A percentile compares a stretch with the other conserved stretches of the same genome.
phyloP scores from a whole-genome alignment of 345 rosid species.

The Lenwebbia sp. region DNA sequence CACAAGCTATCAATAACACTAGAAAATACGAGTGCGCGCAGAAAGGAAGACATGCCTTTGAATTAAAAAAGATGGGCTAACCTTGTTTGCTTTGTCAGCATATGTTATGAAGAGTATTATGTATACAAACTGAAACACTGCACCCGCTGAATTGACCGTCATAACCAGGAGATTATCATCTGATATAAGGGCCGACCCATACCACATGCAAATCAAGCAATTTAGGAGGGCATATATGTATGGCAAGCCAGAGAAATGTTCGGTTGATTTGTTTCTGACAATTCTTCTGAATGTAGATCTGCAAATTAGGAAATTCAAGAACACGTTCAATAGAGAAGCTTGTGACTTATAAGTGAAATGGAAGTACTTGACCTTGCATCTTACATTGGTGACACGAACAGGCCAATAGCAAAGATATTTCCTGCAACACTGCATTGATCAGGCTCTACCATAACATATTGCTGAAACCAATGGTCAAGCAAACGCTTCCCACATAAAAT shows the following conservation, averaged over 20 bases:
- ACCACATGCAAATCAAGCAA: slow-evolving; percentile 79
- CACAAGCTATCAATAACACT: background rate
- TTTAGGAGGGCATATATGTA: slow-evolving; percentile 69
- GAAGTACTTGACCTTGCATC: slow-evolving; percentile 6
- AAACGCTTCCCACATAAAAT: background rate
- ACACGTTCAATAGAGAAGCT: background rate
- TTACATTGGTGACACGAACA: slow-evolving; percentile 73
- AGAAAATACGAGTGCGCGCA: background rate
- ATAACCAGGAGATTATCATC: slow-evolving; percentile 38
- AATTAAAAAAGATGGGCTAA: slow-evolving; percentile 1
- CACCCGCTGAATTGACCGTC: slow-evolving; percentile 71
- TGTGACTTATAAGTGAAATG: background rate
- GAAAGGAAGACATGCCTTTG: background rate
- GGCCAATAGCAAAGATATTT: slow-evolving; percentile 70
- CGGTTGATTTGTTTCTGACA: slow-evolving; percentile 55
- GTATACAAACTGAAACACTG: slow-evolving; percentile 58
- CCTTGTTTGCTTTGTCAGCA: slow-evolving; percentile 55
- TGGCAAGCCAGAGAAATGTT: slow-evolving; percentile 77
- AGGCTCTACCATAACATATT: background rate
- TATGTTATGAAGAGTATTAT: slow-evolving; percentile 38
- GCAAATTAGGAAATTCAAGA: background rate
- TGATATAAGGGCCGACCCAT: slow-evolving; percentile 62
- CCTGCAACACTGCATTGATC: slow-evolving; percentile 32
- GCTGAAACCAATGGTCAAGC: background rate
- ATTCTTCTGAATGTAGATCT: slow-evolving; percentile 84